A percentile compares a stretch with the other conserved stretches of the same genome.
Evolutionary conservation across 805 yeast genomes (phyloP).

Genomic region (Jamesozyma piceae): DNA sequence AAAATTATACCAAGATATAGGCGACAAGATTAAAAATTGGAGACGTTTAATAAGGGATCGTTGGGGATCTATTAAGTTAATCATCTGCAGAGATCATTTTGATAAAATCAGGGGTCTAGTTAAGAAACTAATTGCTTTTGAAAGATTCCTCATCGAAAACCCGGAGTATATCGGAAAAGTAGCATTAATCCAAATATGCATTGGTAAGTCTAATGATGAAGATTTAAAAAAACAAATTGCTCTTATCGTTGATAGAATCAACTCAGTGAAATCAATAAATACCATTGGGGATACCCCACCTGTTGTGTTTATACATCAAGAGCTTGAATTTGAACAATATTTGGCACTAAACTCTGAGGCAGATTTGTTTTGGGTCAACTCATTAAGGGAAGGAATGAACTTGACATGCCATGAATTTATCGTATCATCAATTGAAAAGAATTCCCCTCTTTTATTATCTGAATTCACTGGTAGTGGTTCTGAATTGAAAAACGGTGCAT

Average conservation of each 20-base stretch:
- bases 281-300: slow-evolving; percentile 72
- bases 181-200: slow-evolving; percentile 74
- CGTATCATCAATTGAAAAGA: slow-evolving; percentile 57
- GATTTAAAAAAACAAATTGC: slow-evolving; percentile 65
- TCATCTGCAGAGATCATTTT: slow-evolving; percentile 81
- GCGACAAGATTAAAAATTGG: slow-evolving; percentile 53
- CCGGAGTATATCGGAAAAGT: slow-evolving; percentile 64
- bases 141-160: slow-evolving; percentile 57
- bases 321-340: slow-evolving; percentile 81
- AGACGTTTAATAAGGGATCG: slow-evolving; percentile 60
- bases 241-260: slow-evolving; percentile 74
- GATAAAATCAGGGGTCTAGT: slow-evolving; percentile 82
- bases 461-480: slow-evolving; percentile 94
- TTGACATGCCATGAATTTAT: slow-evolving; percentile 92
- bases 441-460: slow-evolving; percentile 75
- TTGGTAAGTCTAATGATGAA: slow-evolving; percentile 47
- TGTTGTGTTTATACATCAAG: slow-evolving; percentile 79
- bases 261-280: slow-evolving; percentile 48
- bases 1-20: slow-evolving; percentile 36
- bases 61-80: slow-evolving; percentile 60
- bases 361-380: slow-evolving; percentile 76
- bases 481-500: slow-evolving; percentile 58
- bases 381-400: slow-evolving; percentile 95
- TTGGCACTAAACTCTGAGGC: slow-evolving; percentile 80
- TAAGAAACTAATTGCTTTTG: slow-evolving; percentile 82